Evolutionary conservation across 768 basidiomycete species (phyloP), one percentile per base, ranked within the genome.

Genomic region (Auriculariales sp.): DNA sequence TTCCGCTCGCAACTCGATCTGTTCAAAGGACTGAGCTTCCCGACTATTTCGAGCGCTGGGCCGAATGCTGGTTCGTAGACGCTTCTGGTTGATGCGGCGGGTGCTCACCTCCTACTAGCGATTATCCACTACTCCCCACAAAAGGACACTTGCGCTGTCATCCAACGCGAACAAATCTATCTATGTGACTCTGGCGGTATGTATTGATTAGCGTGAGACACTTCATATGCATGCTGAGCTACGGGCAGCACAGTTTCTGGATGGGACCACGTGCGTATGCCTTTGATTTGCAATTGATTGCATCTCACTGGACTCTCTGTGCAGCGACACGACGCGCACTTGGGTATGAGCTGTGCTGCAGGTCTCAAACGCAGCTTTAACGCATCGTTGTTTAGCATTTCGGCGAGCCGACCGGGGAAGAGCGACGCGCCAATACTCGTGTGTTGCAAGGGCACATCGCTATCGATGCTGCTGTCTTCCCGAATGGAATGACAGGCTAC

Each of bases 121-220:
- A 84, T 99, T 59, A 94, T 99, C 42, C 94, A 98, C 61, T 99
- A 99, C 64, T 70, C 72, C 2, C 92, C 94, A 7, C 79, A 87
- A 46, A 77, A 80, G 12, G 65, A 71, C 5, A 75, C 81, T 54
- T 87, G 81, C 56, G 81, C 83, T 0, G 70, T 77, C 14, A 81
- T 99, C 53, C 74, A 74, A 57, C 78, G 78, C 58, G 80, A 90
- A 39, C 77, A 86, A 68, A 81, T 84, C 47, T 84, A 84, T 62
- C 66, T 84, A 2, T 83, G 92, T 57, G 93, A 98, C 60, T 90
- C 87, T 32, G 93, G 93, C 59, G 88, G 85, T 79, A 55, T 47
- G 59, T 49, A 11, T 12, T 33, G 24, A 27, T 47, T 15, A n/a
- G n/a, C n/a, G n/a, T n/a, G n/a, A n/a, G n/a, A n/a, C n/a, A n/a